A percentile compares a stretch with the other conserved stretches of the same genome.
These are phyloP conservation scores for Bryoerythrophyllum caledonicum DNA, from an alignment of 225 moss, liverwort and hornwort species.

Conservation along the genomic window DNA sequence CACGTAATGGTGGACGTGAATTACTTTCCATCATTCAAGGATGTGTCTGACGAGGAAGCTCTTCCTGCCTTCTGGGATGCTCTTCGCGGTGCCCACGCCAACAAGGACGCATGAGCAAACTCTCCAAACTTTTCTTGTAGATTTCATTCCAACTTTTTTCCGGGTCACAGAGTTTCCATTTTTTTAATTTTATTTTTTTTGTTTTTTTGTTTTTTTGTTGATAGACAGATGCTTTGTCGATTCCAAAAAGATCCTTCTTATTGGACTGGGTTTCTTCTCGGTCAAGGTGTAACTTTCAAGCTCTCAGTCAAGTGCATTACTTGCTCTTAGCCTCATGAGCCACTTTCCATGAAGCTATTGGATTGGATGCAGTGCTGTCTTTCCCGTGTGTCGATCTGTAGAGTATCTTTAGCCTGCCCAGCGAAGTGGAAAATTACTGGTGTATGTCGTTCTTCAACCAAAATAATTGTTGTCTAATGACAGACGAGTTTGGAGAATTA, in stretches of 20 bases:
- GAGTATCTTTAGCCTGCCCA: no score
- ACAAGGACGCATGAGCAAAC: conserved; percentile 12
- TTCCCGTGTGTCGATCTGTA: no score
- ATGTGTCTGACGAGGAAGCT: conserved; percentile 70
- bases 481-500: background rate
- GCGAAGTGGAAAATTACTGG: no score
- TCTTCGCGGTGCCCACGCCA: conserved; percentile 41
- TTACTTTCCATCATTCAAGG: conserved; percentile 88
- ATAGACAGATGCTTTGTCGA: background rate
- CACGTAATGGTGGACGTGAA: conserved; percentile 89
- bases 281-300: conserved; percentile 9
- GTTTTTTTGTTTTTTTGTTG: background rate
- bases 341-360: background rate
- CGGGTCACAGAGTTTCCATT: background rate
- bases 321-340: background rate
- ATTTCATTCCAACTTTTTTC: background rate
- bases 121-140: background rate
- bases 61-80: conserved; percentile 87
- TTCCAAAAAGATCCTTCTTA: background rate
- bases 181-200: background rate
- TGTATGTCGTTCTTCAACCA: background rate
- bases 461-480: background rate
- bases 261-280: background rate
- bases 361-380: no score
- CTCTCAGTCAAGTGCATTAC: background rate